Evolutionary conservation across 1,284 basidiomycete species (phyloP), one percentile per base, ranked within the genome.

Genomic region (Thelephora terrestris): DNA sequence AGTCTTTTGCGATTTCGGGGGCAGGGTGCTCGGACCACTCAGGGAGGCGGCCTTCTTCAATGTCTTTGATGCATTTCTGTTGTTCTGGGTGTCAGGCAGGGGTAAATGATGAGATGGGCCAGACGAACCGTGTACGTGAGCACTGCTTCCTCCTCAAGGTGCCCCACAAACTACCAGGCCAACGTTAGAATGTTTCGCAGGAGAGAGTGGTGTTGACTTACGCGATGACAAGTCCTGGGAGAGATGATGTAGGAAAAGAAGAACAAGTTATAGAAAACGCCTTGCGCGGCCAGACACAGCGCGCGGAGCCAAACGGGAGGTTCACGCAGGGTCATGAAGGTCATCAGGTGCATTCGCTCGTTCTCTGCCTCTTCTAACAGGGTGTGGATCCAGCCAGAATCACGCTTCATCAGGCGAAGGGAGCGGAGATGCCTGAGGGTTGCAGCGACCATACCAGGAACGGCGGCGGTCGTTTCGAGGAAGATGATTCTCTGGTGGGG

Each of bases 91-190:
- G 27, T 34, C 40, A 52, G 29, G 47, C 45, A 24, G 40, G 37
- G 21, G 50, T 57, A 50, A 50, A 52, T 46, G 55, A 55, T 36
- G 45, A 24, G 42, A 3, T 4, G 29, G 21, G 5, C 7, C 20
- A 16, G 20, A 62, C 74, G 56, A 50, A 87, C 86, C 14, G 39
- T 91, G 39, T 67, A 95, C 20, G 93, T 96, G 42, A 83, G 53
- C 5, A 95, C 91, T 4, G 94, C 94, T 65, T 98, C 93, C 69
- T 98, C 94, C 61, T 98, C 95, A 7, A 99, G 73, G 59, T 91
- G 72, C n/a, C 78, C 95, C 42, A 98, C 94, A 63, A 98, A 98
- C 39, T 42, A 25, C 6, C 6, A 21, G 25, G 21, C 39, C 6
- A 5, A 21, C 9, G 18, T n/a, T 23, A 20, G 18, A n/a, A 6